These are phyloP conservation scores for Pichia nakasei DNA, from an alignment of 805 yeast species.

Conservation along the genomic window DNA sequence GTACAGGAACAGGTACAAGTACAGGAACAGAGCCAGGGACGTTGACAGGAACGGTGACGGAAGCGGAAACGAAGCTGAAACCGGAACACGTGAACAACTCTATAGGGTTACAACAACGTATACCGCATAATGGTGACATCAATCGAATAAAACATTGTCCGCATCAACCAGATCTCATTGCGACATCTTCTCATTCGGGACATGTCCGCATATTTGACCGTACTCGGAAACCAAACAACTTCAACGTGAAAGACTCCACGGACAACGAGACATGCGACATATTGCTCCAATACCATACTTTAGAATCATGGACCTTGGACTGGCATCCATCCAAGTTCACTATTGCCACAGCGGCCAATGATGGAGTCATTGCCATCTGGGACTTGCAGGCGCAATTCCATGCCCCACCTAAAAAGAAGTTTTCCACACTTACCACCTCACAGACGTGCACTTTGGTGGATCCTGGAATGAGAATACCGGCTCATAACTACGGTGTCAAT, in stretches of 20 bases:
- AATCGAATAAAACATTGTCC: slow-evolving; percentile 71
- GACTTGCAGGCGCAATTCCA: slow-evolving; percentile 37
- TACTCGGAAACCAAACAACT: slow-evolving; percentile 59
- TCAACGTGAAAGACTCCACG: neutral
- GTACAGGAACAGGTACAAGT: no score
- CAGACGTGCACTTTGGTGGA: slow-evolving; percentile 6
- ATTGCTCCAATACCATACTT: slow-evolving; percentile 22
- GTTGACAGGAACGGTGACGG: no score
- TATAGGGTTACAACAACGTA: slow-evolving; percentile 37
- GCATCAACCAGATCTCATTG: slow-evolving; percentile 76
- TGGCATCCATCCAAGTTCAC: slow-evolving; percentile 70
- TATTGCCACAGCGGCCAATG: slow-evolving; percentile 52
- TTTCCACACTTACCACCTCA: slow-evolving; percentile 5
- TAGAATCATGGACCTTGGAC: slow-evolving; percentile 61
- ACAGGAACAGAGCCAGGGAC: no score
- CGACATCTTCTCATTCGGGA: slow-evolving; percentile 63
- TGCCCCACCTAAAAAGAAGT: slow-evolving; percentile 11
- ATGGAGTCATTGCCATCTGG: slow-evolving; percentile 58
- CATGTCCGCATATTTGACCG: slow-evolving; percentile 63
- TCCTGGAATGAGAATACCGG: slow-evolving; percentile 17
- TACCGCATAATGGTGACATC: slow-evolving; percentile 64
- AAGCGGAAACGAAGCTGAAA: neutral
- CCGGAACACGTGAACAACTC: slow-evolving; percentile 9
- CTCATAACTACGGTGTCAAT: slow-evolving; percentile 49
- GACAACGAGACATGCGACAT: slow-evolving; percentile 19